Evolutionary conservation across 257 asterid species (phyloP).

Genomic region (Primulina tabacum): DNA sequence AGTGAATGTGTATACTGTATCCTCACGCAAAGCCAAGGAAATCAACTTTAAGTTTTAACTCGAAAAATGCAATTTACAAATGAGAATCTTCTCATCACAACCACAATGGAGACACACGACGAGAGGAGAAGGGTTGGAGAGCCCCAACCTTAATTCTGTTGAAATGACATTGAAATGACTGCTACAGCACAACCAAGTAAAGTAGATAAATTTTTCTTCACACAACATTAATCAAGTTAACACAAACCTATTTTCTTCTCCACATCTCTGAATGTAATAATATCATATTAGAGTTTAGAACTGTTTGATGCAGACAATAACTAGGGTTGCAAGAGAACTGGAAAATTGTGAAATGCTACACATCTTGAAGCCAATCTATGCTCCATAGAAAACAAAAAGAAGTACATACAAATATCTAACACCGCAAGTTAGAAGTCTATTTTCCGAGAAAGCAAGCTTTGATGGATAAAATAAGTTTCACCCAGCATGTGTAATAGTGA

Average conservation of each 20-base stretch:
- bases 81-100: not conserved
- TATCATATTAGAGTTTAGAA: too few relatives aligned
- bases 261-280: not conserved
- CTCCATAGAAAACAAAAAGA: not conserved
- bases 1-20: not conserved
- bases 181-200: not conserved
- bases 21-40: conserved; percentile 12
- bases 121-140: not conserved
- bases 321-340: not conserved
- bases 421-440: conserved; percentile 11
- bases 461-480: conserved; percentile 17
- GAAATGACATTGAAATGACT: not conserved
- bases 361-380: not conserved
- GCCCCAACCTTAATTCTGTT: not conserved
- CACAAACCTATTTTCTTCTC: too few relatives aligned
- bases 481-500: not conserved
- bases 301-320: too few relatives aligned
- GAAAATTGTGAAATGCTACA: too few relatives aligned
- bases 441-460: not conserved
- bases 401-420: conserved; percentile 3
- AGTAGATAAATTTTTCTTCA: too few relatives aligned
- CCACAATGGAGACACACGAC: not conserved
- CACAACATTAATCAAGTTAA: not conserved
- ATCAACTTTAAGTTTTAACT: conserved; percentile 6
- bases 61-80: conserved; percentile 1